phyloP scores from a whole-genome alignment of 1,284 basidiomycete genomes.

The Moesziomyces antarcticus region DNA sequence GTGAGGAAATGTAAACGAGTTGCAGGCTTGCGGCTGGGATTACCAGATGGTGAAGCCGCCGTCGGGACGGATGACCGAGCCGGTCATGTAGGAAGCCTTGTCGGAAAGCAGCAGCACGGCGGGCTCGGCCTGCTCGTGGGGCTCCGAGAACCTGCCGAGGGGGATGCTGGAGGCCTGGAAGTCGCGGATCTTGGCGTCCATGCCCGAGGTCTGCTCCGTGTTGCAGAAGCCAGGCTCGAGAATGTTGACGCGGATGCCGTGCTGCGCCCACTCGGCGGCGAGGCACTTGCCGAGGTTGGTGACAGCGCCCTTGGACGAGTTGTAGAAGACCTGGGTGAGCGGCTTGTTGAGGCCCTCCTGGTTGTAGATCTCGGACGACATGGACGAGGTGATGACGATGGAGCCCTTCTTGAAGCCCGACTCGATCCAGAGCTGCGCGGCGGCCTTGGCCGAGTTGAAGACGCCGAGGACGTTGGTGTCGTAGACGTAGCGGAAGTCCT shows the following conservation, averaged over 20 bases:
- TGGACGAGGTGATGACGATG: constrained; percentile 66
- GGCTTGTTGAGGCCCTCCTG: constrained; percentile 63
- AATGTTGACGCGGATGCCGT: constrained; percentile 67
- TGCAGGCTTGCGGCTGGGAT: constrained; percentile 1
- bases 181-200: constrained; percentile 66
- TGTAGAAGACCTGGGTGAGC: constrained; percentile 67
- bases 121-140: constrained; percentile 66
- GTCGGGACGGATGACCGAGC: constrained; percentile 58
- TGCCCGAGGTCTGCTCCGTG: constrained; percentile 67
- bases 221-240: constrained; percentile 66
- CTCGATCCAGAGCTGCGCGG: constrained; percentile 67
- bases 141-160: constrained; percentile 66
- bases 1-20: too few relatives aligned
- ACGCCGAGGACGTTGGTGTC: constrained; percentile 68
- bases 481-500: constrained; percentile 67
- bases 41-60: constrained; percentile 67
- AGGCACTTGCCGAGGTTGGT: constrained; percentile 68
- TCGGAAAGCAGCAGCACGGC: constrained; percentile 62
- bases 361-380: constrained; percentile 68
- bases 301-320: constrained; percentile 66
- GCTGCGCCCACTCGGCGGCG: constrained; percentile 66
- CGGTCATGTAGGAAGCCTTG: constrained; percentile 66
- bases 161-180: constrained; percentile 66
- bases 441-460: constrained; percentile 66
- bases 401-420: constrained; percentile 65